Conservation (phyloP, 768 basidiomycete genomes). For the Naganishia randhawae region DNA sequence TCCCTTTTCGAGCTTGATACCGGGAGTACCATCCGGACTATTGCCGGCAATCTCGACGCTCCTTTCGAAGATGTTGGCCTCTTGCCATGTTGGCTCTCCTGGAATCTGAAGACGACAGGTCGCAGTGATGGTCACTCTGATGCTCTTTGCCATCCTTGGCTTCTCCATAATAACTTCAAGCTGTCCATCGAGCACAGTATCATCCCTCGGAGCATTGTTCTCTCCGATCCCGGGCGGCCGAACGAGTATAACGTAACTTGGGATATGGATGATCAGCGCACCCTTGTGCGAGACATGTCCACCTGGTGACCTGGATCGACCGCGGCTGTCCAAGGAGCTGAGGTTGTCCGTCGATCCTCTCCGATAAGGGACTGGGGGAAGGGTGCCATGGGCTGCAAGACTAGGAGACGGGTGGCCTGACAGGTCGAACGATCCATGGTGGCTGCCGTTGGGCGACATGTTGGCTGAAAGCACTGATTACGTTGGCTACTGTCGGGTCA, state of each 20-base stretch:
- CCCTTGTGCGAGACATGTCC: constrained; percentile 27
- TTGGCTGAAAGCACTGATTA: background rate
- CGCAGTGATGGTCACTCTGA: constrained; percentile 26
- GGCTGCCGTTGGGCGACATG: constrained; percentile 2
- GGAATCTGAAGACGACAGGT: constrained; percentile 19
- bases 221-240: constrained; percentile 25
- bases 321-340: constrained; percentile 18
- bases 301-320: constrained; percentile 13
- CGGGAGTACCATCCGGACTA: constrained; percentile 27
- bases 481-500: background rate
- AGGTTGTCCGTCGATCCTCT: constrained; percentile 16
- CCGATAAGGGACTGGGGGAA: constrained; percentile 3
- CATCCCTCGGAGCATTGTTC: constrained; percentile 36
- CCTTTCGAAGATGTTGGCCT: constrained; percentile 38
- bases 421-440: constrained; percentile 11
- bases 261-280: constrained; percentile 26
- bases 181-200: constrained; percentile 42
- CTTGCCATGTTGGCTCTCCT: constrained; percentile 31
- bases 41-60: constrained; percentile 35
- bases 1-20: constrained; percentile 41
- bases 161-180: constrained; percentile 47
- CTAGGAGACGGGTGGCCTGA: constrained; percentile 3
- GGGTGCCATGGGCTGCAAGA: background rate
- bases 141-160: constrained; percentile 28
- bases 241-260: constrained; percentile 26